phyloP scores from a whole-genome alignment of 163 green algal species.

The Smithsoniella earleae region DNA sequence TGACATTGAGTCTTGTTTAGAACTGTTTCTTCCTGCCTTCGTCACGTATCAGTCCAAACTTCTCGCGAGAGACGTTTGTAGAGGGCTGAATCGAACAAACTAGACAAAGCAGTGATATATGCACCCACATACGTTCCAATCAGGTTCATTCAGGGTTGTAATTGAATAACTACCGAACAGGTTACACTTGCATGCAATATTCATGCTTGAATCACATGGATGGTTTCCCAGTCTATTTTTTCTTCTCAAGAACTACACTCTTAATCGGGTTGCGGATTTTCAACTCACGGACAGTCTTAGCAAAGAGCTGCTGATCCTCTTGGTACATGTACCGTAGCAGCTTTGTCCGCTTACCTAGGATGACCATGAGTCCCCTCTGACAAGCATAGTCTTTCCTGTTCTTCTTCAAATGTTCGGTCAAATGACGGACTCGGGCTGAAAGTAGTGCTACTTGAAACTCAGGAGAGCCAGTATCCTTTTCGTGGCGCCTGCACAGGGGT shows the following conservation, averaged over 20 bases:
- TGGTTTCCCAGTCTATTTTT: no score
- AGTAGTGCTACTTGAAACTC: conserved; percentile 82
- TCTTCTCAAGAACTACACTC: neutral
- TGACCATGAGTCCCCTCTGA: conserved; percentile 61
- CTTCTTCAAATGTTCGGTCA: conserved; percentile 70
- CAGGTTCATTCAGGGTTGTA: no score
- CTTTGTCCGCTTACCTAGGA: conserved; percentile 60
- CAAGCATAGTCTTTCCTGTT: conserved; percentile 79
- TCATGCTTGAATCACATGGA: no score
- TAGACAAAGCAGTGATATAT: no score
- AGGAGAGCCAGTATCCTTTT: conserved; percentile 62
- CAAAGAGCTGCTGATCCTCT: conserved; percentile 35
- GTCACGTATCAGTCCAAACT: no score
- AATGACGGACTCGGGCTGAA: conserved; percentile 63
- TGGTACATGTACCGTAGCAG: conserved; percentile 75
- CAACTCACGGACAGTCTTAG: neutral
- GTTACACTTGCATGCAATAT: no score
- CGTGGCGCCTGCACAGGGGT: conserved; percentile 35
- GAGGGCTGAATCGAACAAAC: no score
- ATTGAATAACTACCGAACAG: no score
- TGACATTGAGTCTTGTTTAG: no score
- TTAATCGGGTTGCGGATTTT: conserved; percentile 29
- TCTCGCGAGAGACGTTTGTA: no score
- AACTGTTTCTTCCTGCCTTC: no score
- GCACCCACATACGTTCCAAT: no score